A percentile compares a stretch with the other conserved stretches of the same genome.
Evolutionary conservation across 768 basidiomycete species (phyloP).

Genomic region (Austroboletus festivus): DNA sequence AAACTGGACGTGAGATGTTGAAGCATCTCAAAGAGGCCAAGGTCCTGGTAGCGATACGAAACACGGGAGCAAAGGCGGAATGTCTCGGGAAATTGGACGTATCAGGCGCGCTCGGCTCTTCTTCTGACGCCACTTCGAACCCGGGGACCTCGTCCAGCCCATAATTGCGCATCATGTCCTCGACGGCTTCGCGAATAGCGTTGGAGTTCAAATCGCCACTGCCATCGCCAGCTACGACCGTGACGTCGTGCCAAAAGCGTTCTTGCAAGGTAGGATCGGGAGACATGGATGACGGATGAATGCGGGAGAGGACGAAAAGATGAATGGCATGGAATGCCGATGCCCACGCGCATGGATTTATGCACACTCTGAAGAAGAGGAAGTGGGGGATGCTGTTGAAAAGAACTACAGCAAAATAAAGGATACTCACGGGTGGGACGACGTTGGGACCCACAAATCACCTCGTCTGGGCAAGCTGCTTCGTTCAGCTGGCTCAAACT

Average conservation of each 20-base stretch:
- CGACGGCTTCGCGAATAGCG: conserved; percentile 17
- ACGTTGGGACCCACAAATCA: conserved; percentile 22
- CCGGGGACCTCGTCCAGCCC: conserved; percentile 18
- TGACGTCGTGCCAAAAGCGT: conserved; percentile 27
- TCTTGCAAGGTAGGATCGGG: conserved; percentile 12
- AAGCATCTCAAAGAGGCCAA: background rate
- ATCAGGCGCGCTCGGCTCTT: conserved; percentile 3
- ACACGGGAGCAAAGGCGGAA: conserved; percentile 20
- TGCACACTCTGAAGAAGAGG: conserved; percentile 7
- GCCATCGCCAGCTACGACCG: conserved; percentile 8
- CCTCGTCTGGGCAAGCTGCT: conserved; percentile 7
- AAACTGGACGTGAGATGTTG: conserved; percentile 7
- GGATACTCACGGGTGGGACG: background rate
- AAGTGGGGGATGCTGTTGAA: background rate
- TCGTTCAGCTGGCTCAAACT: conserved; percentile 1
- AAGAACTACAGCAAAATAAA: background rate
- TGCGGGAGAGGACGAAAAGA: background rate
- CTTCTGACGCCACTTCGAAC: conserved; percentile 3
- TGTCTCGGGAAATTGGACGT: conserved; percentile 12
- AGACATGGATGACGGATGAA: conserved; percentile 14
- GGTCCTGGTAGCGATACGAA: background rate
- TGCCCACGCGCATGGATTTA: conserved; percentile 2
- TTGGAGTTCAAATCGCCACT: conserved; percentile 9
- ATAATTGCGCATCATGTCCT: conserved; percentile 25
- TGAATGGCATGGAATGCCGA: background rate